A percentile compares a stretch with the other conserved stretches of the same genome.
These are phyloP conservation scores for Amanita exitialis DNA, from an alignment of 768 basidiomycete genomes.

Conservation along the genomic window DNA sequence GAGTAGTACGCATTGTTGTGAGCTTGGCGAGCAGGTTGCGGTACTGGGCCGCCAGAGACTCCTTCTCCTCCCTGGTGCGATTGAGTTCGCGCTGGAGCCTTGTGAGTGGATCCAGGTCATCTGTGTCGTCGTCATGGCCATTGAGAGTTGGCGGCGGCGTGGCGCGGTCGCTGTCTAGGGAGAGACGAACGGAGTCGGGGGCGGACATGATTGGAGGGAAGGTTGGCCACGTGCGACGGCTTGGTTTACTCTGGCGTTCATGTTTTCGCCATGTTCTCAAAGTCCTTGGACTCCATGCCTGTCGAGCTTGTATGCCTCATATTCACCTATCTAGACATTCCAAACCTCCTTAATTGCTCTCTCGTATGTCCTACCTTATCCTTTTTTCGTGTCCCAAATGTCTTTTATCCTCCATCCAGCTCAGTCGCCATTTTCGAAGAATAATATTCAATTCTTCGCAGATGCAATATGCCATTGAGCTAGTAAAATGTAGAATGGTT, in stretches of 20 bases:
- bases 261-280: neutral
- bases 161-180: constrained; percentile 37
- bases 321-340: constrained; percentile 14
- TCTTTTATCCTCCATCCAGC: constrained; percentile 13
- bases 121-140: constrained; percentile 24
- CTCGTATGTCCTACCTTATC: constrained; percentile 4
- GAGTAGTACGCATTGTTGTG: constrained; percentile 84
- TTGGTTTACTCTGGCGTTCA: constrained; percentile 3
- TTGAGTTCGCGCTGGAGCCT: constrained; percentile 69
- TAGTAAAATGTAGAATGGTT: constrained; percentile 35
- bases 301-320: constrained; percentile 17
- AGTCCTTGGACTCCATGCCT: constrained; percentile 9
- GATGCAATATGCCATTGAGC: constrained; percentile 40
- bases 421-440: constrained; percentile 29
- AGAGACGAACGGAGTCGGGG: constrained; percentile 23
- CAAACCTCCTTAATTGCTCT: constrained; percentile 14
- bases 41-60: constrained; percentile 79
- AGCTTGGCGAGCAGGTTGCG: constrained; percentile 78
- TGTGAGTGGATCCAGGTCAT: constrained; percentile 39
- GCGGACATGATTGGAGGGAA: neutral
- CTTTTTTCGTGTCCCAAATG: neutral
- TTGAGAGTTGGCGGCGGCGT: constrained; percentile 20
- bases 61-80: constrained; percentile 75
- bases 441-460: constrained; percentile 32
- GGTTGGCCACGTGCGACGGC: constrained; percentile 1